These are phyloP conservation scores for Chalciporus sphaerocephalus DNA, from an alignment of 768 basidiomycete species.

Conservation along the genomic window DNA sequence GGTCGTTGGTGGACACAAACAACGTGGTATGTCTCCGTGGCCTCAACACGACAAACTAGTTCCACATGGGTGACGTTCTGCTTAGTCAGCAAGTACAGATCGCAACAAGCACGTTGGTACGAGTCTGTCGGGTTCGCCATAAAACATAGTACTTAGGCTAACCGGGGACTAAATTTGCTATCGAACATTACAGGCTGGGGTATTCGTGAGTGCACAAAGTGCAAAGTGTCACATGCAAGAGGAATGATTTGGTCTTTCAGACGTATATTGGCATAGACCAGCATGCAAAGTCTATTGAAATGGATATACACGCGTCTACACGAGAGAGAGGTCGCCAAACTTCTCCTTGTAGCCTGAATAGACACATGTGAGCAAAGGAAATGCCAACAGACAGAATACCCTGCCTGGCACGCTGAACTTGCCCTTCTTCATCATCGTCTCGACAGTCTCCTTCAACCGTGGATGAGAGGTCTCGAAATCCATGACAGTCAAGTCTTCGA, in stretches of 20 bases:
- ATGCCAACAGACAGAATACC: constrained; percentile 6
- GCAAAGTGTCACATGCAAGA: background rate
- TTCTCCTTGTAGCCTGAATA: constrained; percentile 84
- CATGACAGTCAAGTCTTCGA: constrained; percentile 92
- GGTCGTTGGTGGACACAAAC: constrained; percentile 6
- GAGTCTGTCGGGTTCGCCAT: too few relatives aligned
- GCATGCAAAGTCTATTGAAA: constrained; percentile 17
- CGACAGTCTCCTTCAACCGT: constrained; percentile 83
- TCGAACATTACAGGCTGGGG: too few relatives aligned
- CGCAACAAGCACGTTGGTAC: too few relatives aligned
- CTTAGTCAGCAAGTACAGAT: constrained; percentile 30
- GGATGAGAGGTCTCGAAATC: constrained; percentile 93
- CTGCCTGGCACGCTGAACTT: constrained; percentile 96
- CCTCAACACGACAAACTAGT: background rate
- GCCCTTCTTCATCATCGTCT: constrained; percentile 95
- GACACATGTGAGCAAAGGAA: constrained; percentile 2
- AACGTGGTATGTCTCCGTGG: constrained; percentile 4
- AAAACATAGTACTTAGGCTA: too few relatives aligned
- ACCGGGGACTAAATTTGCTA: too few relatives aligned
- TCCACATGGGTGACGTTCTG: background rate
- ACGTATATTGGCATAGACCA: background rate
- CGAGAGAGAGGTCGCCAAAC: constrained; percentile 89
- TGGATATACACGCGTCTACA: constrained; percentile 49
- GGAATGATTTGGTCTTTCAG: background rate
- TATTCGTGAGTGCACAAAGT: too few relatives aligned